Evolutionary conservation across 768 basidiomycete species (phyloP), one percentile per base, ranked within the genome.

Genomic region (Lactifluus piperatus): DNA sequence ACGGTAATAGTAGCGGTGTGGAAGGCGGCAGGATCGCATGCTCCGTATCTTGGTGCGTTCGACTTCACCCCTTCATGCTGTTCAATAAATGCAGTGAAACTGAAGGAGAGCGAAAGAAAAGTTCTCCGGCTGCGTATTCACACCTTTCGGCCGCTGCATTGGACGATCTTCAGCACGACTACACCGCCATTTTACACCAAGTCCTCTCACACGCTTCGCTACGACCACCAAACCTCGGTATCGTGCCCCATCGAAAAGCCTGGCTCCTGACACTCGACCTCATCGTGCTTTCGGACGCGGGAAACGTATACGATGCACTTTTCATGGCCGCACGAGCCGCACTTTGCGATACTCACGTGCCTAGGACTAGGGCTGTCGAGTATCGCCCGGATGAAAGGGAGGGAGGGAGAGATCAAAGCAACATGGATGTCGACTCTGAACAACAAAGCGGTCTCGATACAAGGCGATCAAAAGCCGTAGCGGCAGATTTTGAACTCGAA

Each of bases 121-220:
- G 91, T 69, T 89, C 90, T 57, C 87, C 88, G 6, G 80, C 85
- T 30, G 90, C 91, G 1, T 91, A 92, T 67, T 85, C 91, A 0
- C 77, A 82, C 50, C 74, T 88, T 47, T 77, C 85, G 0, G 71
- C 81, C 3, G 72, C 72, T 29, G 81, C 83, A 8, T 68, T 93
- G 5, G 91, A 93, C 43, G 89, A 92, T 53, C 75, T 91, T 0
- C 86, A 88, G 63, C 76, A 84, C 54, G 91, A 92, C 70, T 73
- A 90, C 60, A 81, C 85, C 0, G 74, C 78, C 6, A 69, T 86
- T 4, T 64, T 94, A 26, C 76, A 83, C 63, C 77, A 81, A 56
- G 83, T 83, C 0, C 76, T 93, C 63, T 76, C 84, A 0, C 84
- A 89, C 70, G 73, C 77, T 0, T 81, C 88, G 0, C 72, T 89